Conservation (phyloP, 345 rosid genomes). For the Erodium maritimum region DNA sequence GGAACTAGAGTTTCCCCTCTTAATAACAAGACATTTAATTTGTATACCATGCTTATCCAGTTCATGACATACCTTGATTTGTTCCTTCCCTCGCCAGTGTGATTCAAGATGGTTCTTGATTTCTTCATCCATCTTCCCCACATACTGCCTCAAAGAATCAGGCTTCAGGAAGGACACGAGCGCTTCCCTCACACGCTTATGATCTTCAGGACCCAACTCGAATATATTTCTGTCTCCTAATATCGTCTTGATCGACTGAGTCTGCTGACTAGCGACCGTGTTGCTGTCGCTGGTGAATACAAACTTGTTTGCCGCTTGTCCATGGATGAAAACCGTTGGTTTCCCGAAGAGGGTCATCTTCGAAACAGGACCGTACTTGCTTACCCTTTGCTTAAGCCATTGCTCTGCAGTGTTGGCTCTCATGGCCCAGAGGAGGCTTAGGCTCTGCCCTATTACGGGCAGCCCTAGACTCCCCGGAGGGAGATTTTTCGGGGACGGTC, state of each 20-base stretch:
- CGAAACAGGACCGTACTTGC: not conserved
- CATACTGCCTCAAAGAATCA: no score
- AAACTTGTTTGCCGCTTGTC: not conserved
- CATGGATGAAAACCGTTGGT: not conserved
- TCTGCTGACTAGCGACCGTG: not conserved
- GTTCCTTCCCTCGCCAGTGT: no score
- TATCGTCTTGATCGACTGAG: not conserved
- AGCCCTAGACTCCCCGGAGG: conserved; percentile 34
- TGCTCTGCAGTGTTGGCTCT: conserved; percentile 12
- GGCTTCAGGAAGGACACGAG: no score
- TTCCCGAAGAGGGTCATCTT: not conserved
- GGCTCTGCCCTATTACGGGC: conserved; percentile 30
- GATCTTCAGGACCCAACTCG: not conserved
- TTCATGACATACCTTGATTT: no score
- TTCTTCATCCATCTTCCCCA: no score
- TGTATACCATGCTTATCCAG: no score
- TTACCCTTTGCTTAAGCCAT: conserved; percentile 21
- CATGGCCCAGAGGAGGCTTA: conserved; percentile 18
- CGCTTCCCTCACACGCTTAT: not conserved
- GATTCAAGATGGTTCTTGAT: no score
- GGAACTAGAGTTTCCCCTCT: no score
- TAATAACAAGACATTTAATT: no score
- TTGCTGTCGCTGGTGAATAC: not conserved
- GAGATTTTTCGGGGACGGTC: conserved; percentile 9
- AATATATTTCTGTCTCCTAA: not conserved